These are phyloP conservation scores for Saccharomycopsis schoenii DNA, from an alignment of 805 yeast species.

Conservation along the genomic window DNA sequence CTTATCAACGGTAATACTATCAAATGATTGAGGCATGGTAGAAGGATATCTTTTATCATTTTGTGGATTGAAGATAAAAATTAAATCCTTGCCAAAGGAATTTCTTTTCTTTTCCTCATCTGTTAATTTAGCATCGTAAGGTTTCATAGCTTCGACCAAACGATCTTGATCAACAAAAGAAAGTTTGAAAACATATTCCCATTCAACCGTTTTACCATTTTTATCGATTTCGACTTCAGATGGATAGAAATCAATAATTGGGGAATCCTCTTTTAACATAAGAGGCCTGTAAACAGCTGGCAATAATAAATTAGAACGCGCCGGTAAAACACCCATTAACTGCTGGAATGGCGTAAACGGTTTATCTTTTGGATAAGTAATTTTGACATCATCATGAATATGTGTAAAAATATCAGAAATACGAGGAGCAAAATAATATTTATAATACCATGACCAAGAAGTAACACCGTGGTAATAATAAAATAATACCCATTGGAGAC, in stretches of 20 bases:
- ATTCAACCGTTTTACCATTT: slow-evolving; percentile 91
- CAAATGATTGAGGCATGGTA: slow-evolving; percentile 67
- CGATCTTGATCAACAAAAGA: slow-evolving; percentile 84
- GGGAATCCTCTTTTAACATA: slow-evolving; percentile 80
- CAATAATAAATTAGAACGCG: slow-evolving; percentile 71
- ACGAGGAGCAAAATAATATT: slow-evolving; percentile 88
- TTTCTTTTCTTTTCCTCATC: slow-evolving; percentile 71
- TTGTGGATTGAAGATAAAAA: slow-evolving; percentile 71
- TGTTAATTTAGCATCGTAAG: slow-evolving; percentile 49
- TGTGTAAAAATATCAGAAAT: slow-evolving; percentile 79
- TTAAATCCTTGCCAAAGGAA: slow-evolving; percentile 57
- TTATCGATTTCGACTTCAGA: slow-evolving; percentile 75
- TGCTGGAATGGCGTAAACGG: slow-evolving; percentile 95
- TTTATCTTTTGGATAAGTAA: slow-evolving; percentile 54
- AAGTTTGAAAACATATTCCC: slow-evolving; percentile 95
- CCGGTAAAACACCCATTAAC: slow-evolving; percentile 95
- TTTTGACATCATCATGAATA: slow-evolving; percentile 39
- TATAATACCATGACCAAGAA: slow-evolving; percentile 94
- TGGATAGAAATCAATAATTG: slow-evolving; percentile 87
- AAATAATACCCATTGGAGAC: slow-evolving; percentile 91
- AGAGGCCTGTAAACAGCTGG: slow-evolving; percentile 70
- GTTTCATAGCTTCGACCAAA: slow-evolving; percentile 61
- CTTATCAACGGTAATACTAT: slow-evolving; percentile 69
- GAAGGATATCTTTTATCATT: slow-evolving; percentile 55
- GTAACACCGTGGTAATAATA: slow-evolving; percentile 87